Evolutionary conservation across 768 basidiomycete genomes (phyloP).

Genomic region (Auriscalpium microsporum): DNA sequence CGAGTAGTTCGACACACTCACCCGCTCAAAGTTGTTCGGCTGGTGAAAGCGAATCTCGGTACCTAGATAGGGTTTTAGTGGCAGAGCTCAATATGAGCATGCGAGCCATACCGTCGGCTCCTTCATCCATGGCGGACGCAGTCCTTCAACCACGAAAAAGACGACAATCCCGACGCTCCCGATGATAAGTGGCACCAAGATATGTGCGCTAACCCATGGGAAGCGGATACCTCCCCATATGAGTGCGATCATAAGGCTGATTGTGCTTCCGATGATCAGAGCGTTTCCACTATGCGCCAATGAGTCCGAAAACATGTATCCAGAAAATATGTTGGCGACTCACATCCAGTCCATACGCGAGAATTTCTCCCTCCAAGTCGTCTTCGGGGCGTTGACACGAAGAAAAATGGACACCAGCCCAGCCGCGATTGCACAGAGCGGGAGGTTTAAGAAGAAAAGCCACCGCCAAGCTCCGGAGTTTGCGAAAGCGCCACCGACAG

Average conservation of each 20-base stretch:
- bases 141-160: constrained; percentile 20
- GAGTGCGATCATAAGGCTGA: constrained; percentile 19
- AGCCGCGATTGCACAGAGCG: neutral
- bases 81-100: neutral
- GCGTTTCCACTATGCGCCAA: constrained; percentile 15
- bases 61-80: constrained; percentile 5
- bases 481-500: neutral
- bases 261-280: constrained; percentile 16
- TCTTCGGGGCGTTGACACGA: neutral
- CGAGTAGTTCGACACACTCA: constrained; percentile 1
- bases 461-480: neutral
- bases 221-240: constrained; percentile 21
- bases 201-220: constrained; percentile 20
- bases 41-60: constrained; percentile 21
- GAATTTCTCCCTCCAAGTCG: neutral
- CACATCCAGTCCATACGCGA: neutral
- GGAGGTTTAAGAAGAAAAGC: neutral
- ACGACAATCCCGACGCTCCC: constrained; percentile 19
- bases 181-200: constrained; percentile 25
- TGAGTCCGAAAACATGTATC: too few relatives aligned
- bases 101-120: neutral
- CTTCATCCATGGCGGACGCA: neutral
- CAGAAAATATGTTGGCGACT: too few relatives aligned
- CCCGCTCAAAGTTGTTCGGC: constrained; percentile 21
- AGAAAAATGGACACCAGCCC: neutral